A percentile compares a stretch with the other conserved stretches of the same genome.
Evolutionary conservation across 129 eudicot species (phyloP).

Genomic region (Saussurea involucrata): DNA sequence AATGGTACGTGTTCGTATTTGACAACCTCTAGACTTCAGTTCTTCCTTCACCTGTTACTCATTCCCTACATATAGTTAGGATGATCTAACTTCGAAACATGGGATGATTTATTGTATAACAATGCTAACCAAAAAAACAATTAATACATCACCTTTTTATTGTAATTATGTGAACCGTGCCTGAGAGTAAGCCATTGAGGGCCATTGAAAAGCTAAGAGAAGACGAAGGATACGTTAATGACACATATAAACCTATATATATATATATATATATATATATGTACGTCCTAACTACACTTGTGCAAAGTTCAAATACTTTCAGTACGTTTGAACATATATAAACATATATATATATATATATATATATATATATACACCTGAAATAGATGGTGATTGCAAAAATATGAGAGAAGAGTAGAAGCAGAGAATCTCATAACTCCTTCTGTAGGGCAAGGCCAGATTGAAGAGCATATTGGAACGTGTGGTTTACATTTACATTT

Average conservation of each 20-base stretch:
- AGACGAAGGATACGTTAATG: not conserved
- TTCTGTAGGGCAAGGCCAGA: constrained; percentile 92
- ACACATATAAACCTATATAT: not conserved
- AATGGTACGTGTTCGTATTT: constrained; percentile 53
- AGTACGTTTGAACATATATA: not conserved
- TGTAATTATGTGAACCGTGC: constrained; percentile 70
- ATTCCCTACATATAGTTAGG: not conserved
- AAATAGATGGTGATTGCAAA: constrained; percentile 83
- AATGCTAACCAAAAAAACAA: not conserved
- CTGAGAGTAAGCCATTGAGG: constrained; percentile 94
- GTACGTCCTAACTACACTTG: not conserved
- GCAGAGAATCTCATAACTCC: constrained; percentile 91
- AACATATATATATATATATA: too few species aligned
- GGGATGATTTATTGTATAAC: not conserved
- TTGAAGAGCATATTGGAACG: constrained; percentile 84
- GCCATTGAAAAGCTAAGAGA: constrained; percentile 72
- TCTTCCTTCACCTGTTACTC: constrained; percentile 51
- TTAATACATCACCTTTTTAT: constrained; percentile 45
- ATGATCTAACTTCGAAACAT: not conserved
- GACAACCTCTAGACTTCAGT: constrained; percentile 53
- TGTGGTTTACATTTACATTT: constrained; percentile 9
- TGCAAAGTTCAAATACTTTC: not conserved
- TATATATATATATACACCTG: too few species aligned
- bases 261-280: too few species aligned
- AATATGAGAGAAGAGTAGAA: constrained; percentile 73